Evolutionary conservation across 1,139 yeast species (phyloP), one percentile per base, ranked within the genome.

Genomic region (Lodderomyces elongisporus): DNA sequence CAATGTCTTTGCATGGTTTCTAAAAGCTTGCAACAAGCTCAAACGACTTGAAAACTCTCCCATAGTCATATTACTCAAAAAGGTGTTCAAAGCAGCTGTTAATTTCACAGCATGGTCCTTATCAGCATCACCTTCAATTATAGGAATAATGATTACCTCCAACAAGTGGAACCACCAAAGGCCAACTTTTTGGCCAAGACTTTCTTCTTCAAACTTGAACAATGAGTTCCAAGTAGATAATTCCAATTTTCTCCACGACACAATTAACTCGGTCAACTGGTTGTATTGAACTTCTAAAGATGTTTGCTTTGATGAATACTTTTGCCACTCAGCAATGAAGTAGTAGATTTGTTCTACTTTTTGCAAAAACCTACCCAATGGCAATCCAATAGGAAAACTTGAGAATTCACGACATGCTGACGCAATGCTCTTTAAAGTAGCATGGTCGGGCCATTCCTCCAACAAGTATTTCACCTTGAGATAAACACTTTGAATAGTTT

Each of bases 361-460:
- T 35, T 83, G 85, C 33, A 93, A 66, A 40, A 81, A 70, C 45
- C 83, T 74, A 7, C 91, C 91, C 31, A 91, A 62, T 1, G 98
- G 93, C 0, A 84, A 75, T 24, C 68, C 64, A 4, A 78, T 66
- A 0, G 95, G 75, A 47, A 67, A 80, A 4, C 59, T 56, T 37
- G 84, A 57, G 43, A 83, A 76, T 51, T 89, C 97, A 13, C 69
- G 60, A 41, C 83, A 73, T n/a, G 83, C 77, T 39, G 79, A 62
- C 20, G 64, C 58, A 34, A 91, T 69, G 23, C 82, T 87, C 38
- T 72, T 79, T 33, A 93, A 60, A 0, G 95, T 87, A 1, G 94
- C 93, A 62, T 93, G 96, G 48, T 93, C 98, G 0, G 98, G 97
- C 96, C 96, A 91, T 50, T 79, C 77, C 15, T 60, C 60, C 12